phyloP scores from a whole-genome alignment of 2,329 filamentous ascomycete species.

The Drechslerella coelobrocha region DNA sequence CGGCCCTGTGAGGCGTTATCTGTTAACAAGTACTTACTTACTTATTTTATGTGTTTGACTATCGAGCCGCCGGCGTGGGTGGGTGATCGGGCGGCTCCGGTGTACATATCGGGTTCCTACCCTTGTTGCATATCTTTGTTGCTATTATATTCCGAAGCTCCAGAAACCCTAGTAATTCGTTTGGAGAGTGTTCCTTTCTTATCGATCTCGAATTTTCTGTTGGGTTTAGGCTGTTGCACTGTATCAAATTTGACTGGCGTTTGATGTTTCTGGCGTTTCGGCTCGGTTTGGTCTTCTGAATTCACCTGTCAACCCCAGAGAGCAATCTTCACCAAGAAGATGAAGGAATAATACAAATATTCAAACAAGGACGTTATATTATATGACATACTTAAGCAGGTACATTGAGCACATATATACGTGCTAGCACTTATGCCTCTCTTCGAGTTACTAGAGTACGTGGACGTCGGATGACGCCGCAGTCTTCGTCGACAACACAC shows the following conservation, averaged over 20 bases:
- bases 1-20: neutral
- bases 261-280: conserved; percentile 56
- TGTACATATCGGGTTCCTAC: neutral
- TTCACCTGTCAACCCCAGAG: conserved; percentile 72
- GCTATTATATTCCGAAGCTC: neutral
- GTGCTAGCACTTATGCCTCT: too few relatives aligned
- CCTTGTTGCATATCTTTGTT: neutral
- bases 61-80: neutral
- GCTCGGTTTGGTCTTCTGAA: conserved; percentile 71
- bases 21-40: too few relatives aligned
- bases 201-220: neutral
- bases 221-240: neutral
- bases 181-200: neutral
- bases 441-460: too few relatives aligned
- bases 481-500: too few relatives aligned
- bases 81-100: conserved; percentile 39
- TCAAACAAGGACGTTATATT: too few relatives aligned
- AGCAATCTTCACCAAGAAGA: too few relatives aligned
- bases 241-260: neutral
- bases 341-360: too few relatives aligned
- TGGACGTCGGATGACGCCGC: too few relatives aligned
- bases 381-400: too few relatives aligned
- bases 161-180: neutral
- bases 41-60: neutral
- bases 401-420: too few relatives aligned